These are phyloP conservation scores for Penicillium italicum DNA, from an alignment of 2,329 filamentous ascomycete species.

Conservation along the genomic window DNA sequence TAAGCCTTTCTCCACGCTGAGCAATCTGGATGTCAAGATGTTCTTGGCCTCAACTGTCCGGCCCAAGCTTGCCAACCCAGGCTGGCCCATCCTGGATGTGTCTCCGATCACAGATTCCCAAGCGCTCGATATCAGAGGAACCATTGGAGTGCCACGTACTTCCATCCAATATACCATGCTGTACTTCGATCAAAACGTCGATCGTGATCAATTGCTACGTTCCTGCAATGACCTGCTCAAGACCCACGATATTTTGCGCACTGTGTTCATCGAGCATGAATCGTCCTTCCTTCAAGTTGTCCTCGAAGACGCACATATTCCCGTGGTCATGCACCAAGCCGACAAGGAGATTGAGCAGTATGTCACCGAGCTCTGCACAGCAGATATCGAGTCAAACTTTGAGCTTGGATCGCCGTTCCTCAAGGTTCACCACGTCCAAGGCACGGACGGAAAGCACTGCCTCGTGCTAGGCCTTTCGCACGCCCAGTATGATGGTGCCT, in stretches of 20 bases:
- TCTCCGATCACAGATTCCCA: slow-evolving; percentile 58
- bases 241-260: slow-evolving; percentile 60
- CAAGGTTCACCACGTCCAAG: slow-evolving; percentile 51
- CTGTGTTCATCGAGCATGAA: slow-evolving; percentile 57
- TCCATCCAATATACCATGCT: slow-evolving; percentile 63
- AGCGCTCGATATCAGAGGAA: slow-evolving; percentile 57
- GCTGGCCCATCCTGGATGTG: slow-evolving; percentile 53
- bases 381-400: slow-evolving; percentile 52
- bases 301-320: slow-evolving; percentile 47
- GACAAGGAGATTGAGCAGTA: slow-evolving; percentile 49
- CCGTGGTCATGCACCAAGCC: slow-evolving; percentile 48
- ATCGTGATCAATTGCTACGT: slow-evolving; percentile 45
- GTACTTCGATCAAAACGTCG: slow-evolving; percentile 52
- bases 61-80: slow-evolving; percentile 47
- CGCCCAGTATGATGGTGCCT: slow-evolving; percentile 65
- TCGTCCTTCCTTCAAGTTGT: slow-evolving; percentile 53
- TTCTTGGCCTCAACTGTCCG: slow-evolving; percentile 48
- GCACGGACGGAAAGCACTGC: slow-evolving; percentile 30
- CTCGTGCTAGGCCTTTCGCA: slow-evolving; percentile 59
- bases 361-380: slow-evolving; percentile 48
- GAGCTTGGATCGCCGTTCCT: slow-evolving; percentile 56
- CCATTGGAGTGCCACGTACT: slow-evolving; percentile 56
- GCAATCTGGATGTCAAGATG: slow-evolving; percentile 30
- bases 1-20: slow-evolving; percentile 53
- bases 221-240: slow-evolving; percentile 48